Evolutionary conservation across 2,329 filamentous ascomycete genomes (phyloP).

Genomic region (Graphium sp.): DNA sequence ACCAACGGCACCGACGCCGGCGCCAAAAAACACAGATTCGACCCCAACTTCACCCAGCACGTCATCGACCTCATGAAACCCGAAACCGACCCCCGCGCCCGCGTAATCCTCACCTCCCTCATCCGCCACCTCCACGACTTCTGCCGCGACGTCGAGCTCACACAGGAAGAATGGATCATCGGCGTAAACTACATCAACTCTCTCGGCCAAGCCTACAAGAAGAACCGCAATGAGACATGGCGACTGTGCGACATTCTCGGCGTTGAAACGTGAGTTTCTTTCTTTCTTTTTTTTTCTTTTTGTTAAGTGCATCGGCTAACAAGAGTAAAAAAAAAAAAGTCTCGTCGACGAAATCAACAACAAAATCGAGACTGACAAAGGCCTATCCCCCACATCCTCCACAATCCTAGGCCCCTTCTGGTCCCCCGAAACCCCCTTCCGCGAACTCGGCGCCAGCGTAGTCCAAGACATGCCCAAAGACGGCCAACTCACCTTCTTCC

Average conservation of each 20-base stretch:
- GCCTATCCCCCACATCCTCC: constrained; percentile 51
- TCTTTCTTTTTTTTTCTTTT: neutral
- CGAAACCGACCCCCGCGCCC: constrained; percentile 46
- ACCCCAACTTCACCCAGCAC: constrained; percentile 60
- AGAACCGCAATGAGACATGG: constrained; percentile 58
- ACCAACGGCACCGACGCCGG: constrained; percentile 13
- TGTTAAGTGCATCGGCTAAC: neutral
- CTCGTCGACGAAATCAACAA: constrained; percentile 52
- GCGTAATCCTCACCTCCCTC: constrained; percentile 44
- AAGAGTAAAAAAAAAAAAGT: constrained; percentile 9
- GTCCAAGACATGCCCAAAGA: constrained; percentile 43
- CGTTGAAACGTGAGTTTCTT: constrained; percentile 44
- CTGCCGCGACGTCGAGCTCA: constrained; percentile 60
- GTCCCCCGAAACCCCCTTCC: constrained; percentile 59
- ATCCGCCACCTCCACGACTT: constrained; percentile 67
- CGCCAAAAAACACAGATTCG: constrained; percentile 30
- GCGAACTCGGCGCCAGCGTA: constrained; percentile 46
- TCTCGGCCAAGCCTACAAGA: constrained; percentile 50
- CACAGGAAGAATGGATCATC: constrained; percentile 59
- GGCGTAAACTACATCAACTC: constrained; percentile 63
- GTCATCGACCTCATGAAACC: constrained; percentile 60
- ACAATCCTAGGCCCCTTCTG: constrained; percentile 67
- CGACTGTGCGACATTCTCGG: constrained; percentile 59
- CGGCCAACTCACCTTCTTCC: constrained; percentile 48
- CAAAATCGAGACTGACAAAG: constrained; percentile 43